Evolutionary conservation across 2,329 filamentous ascomycete species (phyloP), one percentile per base, ranked within the genome.

Genomic region (Sclerotinia spermophila): DNA sequence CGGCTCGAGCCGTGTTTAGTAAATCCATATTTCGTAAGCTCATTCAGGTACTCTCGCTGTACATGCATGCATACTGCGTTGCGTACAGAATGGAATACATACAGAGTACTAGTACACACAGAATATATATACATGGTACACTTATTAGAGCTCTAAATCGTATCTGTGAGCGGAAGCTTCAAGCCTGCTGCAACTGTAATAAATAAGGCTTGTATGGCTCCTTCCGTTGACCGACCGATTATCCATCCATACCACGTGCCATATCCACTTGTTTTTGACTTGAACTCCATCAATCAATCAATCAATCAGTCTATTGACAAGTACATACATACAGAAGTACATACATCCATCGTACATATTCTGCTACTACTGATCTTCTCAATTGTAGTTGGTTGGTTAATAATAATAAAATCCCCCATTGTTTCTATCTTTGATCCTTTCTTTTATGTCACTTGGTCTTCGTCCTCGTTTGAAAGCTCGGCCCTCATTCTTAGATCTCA

Each of bases 401-500:
- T 65, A 21, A 38, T 65, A 27, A 51, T 27, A 6, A 51, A 65
- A 51, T 51, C 24, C 30, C 30, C 27, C 24, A 24, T 58, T n/a
- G 44, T 66, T 61, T 66, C 35, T 45, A 62, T 58, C 62, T 35
- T 33, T 60, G n/a, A 56, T 35, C 38, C n/a, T 40, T 8, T 33
- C 42, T 72, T 79, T 75, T 67, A 78, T 78, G 77, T 77, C 78
- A 73, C 69, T 79, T 75, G 78, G 78, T 65, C 64, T 79, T 72
- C 78, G 86, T 78, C 87, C 86, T 79, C 84, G 83, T 79, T 81
- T 90, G 74, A 85, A 83, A 83, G 81, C 84, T 79, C 86, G 87
- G 75, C 86, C 87, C 68, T 90, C 88, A 66, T 82, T 91, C 74
- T 83, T 89, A 79, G 87, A 90, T 77, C 83, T 91, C 76, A 83